A percentile compares a stretch with the other conserved stretches of the same genome.
phyloP scores from a whole-genome alignment of 2,329 filamentous ascomycete species.

The Proliferodiscus dingleyae region DNA sequence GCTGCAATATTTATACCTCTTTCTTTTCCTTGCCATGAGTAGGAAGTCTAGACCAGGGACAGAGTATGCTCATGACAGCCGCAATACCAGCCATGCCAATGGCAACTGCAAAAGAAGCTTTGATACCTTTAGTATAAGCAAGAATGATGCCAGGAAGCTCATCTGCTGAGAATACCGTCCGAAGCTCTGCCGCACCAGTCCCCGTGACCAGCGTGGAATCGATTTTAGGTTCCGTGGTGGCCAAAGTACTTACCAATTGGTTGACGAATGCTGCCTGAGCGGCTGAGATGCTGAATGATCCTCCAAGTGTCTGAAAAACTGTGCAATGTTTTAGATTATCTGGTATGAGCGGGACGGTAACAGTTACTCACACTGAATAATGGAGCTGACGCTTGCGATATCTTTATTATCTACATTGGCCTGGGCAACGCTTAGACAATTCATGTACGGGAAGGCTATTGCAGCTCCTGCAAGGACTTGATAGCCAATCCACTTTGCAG shows the following conservation, averaged over 20 bases:
- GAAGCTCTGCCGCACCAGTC: constrained; percentile 35
- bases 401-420: constrained; percentile 28
- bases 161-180: constrained; percentile 41
- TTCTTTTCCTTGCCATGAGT: too few relatives aligned
- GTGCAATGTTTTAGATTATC: too few relatives aligned
- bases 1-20: too few relatives aligned
- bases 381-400: constrained; percentile 4
- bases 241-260: constrained; percentile 40
- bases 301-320: constrained; percentile 29
- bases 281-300: constrained; percentile 42
- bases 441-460: constrained; percentile 8
- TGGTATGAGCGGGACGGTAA: neutral
- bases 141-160: constrained; percentile 46
- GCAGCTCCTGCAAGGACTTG: constrained; percentile 15
- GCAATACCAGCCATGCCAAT: constrained; percentile 24
- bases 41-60: too few relatives aligned
- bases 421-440: constrained; percentile 41
- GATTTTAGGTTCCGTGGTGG: constrained; percentile 33
- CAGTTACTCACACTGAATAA: constrained; percentile 6
- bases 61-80: too few relatives aligned
- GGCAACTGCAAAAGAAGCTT: constrained; percentile 56
- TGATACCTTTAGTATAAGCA: constrained; percentile 58
- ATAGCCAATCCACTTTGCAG: constrained; percentile 16
- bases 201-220: constrained; percentile 31
- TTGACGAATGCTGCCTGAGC: constrained; percentile 35